Evolutionary conservation across 192 early-diverging fungal genomes (phyloP).

Genomic region (Rhizophagus clarus): DNA sequence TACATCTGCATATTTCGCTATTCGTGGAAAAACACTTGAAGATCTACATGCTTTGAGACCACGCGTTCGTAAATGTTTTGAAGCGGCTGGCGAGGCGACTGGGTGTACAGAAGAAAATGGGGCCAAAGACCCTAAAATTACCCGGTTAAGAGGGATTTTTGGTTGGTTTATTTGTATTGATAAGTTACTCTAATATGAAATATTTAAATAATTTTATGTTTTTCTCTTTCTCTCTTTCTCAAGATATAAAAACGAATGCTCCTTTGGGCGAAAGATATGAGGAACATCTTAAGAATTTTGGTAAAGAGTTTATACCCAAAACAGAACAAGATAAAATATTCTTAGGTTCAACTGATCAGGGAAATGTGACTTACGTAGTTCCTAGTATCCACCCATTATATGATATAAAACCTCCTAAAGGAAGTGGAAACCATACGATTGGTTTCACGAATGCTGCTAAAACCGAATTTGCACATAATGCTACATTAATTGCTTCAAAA

Average conservation of each 20-base stretch:
- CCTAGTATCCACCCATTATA: too few relatives aligned
- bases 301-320: conserved; percentile 26
- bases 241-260: conserved; percentile 6
- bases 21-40: conserved; percentile 54
- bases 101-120: conserved; percentile 36
- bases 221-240: too few relatives aligned
- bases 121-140: conserved; percentile 56
- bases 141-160: conserved; percentile 54
- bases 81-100: conserved; percentile 67
- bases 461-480: conserved; percentile 57
- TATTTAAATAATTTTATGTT: conserved; percentile 25
- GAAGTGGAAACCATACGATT: conserved; percentile 39
- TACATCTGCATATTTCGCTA: conserved; percentile 54
- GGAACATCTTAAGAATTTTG: too few relatives aligned
- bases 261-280: conserved; percentile 2
- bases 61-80: conserved; percentile 55
- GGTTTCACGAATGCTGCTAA: conserved; percentile 60
- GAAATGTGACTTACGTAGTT: conserved; percentile 50
- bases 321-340: conserved; percentile 27
- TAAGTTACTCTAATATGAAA: conserved; percentile 19
- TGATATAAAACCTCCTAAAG: too few relatives aligned
- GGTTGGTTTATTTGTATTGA: conserved; percentile 53
- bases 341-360: conserved; percentile 68
- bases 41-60: conserved; percentile 53
- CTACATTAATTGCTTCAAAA: conserved; percentile 47